Conservation (phyloP, 2,329 filamentous ascomycete genomes). For the Diaporthe nobilis region DNA sequence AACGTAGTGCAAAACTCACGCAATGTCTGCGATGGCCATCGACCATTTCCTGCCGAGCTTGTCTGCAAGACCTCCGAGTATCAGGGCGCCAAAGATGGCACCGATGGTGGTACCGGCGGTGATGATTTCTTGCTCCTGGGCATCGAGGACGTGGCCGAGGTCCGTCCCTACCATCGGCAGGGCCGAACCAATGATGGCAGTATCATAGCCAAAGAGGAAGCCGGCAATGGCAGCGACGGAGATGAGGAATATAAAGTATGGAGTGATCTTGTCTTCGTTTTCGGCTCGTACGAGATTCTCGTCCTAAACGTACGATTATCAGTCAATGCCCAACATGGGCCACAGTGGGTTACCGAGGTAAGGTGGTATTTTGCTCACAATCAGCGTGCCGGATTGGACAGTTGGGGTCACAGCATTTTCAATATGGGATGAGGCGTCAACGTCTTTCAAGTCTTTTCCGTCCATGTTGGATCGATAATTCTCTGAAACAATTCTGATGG, state of each 20-base stretch:
- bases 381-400: not conserved
- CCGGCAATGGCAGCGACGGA: slow-evolving; percentile 65
- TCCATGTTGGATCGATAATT: slow-evolving; percentile 7
- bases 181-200: slow-evolving; percentile 51
- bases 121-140: slow-evolving; percentile 6
- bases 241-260: slow-evolving; percentile 1
- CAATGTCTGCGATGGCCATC: slow-evolving; percentile 4
- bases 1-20: not conserved
- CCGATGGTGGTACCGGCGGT: slow-evolving; percentile 2
- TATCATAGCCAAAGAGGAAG: slow-evolving; percentile 61
- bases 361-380: not conserved
- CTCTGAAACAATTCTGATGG: not conserved
- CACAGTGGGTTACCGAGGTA: not conserved
- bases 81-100: not conserved
- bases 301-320: slow-evolving; percentile 41
- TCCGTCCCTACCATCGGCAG: slow-evolving; percentile 11
- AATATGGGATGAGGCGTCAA: not conserved
- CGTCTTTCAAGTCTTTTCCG: not conserved
- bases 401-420: not conserved
- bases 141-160: not conserved
- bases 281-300: slow-evolving; percentile 39
- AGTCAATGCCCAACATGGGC: not conserved
- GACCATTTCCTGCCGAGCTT: slow-evolving; percentile 11
- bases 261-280: slow-evolving; percentile 38
- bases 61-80: not conserved